Evolutionary conservation across 148 eudicot genomes (phyloP).

Genomic region (Rhododendron henanense): DNA sequence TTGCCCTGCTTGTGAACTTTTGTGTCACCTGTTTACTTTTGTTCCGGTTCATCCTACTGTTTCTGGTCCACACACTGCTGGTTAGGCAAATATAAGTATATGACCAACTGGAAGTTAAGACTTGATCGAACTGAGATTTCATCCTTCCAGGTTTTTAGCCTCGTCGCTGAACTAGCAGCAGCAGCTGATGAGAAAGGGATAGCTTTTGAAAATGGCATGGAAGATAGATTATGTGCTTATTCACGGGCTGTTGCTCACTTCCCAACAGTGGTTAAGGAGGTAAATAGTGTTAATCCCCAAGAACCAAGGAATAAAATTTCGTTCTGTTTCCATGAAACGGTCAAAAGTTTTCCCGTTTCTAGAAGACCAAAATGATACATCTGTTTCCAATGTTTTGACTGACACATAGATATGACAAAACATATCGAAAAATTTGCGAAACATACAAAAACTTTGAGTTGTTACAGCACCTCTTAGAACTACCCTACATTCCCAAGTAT

Average conservation of each 20-base stretch:
- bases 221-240: conserved; percentile 88
- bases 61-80: too few relatives aligned
- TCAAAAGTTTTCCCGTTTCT: not conserved
- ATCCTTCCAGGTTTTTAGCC: too few relatives aligned
- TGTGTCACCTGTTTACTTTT: not conserved
- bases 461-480: not conserved
- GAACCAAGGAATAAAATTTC: not conserved
- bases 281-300: conserved; percentile 11
- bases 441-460: not conserved
- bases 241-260: conserved; percentile 94
- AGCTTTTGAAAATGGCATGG: conserved; percentile 26
- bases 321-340: not conserved
- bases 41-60: too few relatives aligned
- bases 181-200: too few relatives aligned
- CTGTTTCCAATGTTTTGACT: not conserved
- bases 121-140: too few relatives aligned
- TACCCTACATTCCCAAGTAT: not conserved
- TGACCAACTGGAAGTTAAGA: too few relatives aligned
- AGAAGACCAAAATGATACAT: not conserved
- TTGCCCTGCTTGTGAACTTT: not conserved
- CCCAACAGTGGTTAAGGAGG: conserved; percentile 99
- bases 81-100: too few relatives aligned
- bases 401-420: not conserved
- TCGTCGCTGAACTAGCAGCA: too few relatives aligned
- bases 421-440: not conserved